phyloP scores from a whole-genome alignment of 176 grass and related monocot species.

The Avena atlantica region DNA sequence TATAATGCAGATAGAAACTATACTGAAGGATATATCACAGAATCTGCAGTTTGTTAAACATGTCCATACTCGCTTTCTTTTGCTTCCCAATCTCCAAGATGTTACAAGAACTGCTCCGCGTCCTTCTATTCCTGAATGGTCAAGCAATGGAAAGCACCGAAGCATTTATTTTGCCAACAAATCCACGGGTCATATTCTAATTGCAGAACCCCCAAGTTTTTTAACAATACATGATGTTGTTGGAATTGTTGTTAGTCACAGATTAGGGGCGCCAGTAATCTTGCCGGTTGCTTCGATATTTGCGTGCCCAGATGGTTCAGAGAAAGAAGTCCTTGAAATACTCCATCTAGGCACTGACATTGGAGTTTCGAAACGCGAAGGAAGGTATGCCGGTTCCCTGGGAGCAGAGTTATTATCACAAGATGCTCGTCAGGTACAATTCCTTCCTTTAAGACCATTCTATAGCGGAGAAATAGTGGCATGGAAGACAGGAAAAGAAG shows the following conservation, averaged over 20 bases:
- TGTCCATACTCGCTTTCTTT: slow-evolving; percentile 79
- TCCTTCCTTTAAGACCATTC: slow-evolving; percentile 94
- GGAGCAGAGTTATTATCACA: slow-evolving; percentile 80
- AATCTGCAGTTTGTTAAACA: slow-evolving; percentile 72
- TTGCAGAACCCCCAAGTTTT: slow-evolving; percentile 88
- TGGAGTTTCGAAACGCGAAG: slow-evolving; percentile 61
- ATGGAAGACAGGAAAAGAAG: slow-evolving; percentile 92
- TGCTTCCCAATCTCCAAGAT: slow-evolving; percentile 73
- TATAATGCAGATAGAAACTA: slow-evolving; percentile 58
- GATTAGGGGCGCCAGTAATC: slow-evolving; percentile 67
- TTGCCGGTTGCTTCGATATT: slow-evolving; percentile 82
- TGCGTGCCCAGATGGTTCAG: slow-evolving; percentile 80
- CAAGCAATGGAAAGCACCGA: slow-evolving; percentile 69
- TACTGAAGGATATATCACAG: slow-evolving; percentile 72
- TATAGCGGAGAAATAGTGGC: slow-evolving; percentile 88
- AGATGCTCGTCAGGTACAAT: slow-evolving; percentile 93
- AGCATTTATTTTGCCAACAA: slow-evolving; percentile 75
- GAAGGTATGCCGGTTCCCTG: slow-evolving; percentile 60
- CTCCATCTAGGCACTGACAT: slow-evolving; percentile 64
- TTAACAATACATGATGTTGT: slow-evolving; percentile 86
- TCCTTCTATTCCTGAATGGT: slow-evolving; percentile 74
- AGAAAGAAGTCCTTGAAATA: slow-evolving; percentile 78
- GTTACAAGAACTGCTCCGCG: slow-evolving; percentile 61
- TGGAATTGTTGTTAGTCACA: slow-evolving; percentile 72
- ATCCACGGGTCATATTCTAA: slow-evolving; percentile 70